Percentiles rank a stretch among this genome's conserved stretches.
Evolutionary conservation across 2,329 filamentous ascomycete genomes (phyloP).

Genomic region (Nemania sp.): DNA sequence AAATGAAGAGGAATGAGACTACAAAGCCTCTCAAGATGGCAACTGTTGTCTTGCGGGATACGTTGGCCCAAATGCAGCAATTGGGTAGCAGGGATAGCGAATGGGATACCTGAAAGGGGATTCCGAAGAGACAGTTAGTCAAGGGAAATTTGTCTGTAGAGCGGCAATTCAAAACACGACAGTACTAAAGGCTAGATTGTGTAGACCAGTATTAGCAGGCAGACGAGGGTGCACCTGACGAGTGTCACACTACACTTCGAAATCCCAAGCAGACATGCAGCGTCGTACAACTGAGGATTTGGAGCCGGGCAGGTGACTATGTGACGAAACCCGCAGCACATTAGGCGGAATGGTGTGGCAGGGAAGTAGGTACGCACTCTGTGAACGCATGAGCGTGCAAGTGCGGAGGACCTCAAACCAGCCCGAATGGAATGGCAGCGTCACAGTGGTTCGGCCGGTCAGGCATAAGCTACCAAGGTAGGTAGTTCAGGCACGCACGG

Average conservation of each 20-base stretch:
- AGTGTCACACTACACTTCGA: conserved; percentile 24
- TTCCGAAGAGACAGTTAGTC: conserved; percentile 14
- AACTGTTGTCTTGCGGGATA: not conserved
- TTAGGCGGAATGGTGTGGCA: conserved; percentile 26
- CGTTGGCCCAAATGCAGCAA: not conserved
- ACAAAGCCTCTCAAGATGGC: not conserved
- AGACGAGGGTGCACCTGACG: conserved; percentile 7
- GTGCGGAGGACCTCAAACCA: conserved; percentile 10
- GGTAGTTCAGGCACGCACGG: not conserved
- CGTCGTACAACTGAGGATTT: conserved; percentile 18
- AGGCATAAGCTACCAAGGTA: conserved; percentile 10
- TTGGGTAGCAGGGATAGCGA: not conserved
- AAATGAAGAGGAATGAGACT: conserved; percentile 1
- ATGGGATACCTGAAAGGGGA: conserved; percentile 20
- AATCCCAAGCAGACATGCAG: conserved; percentile 22
- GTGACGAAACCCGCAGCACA: conserved; percentile 14
- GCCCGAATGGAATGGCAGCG: conserved; percentile 11
- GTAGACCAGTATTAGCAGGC: conserved; percentile 13
- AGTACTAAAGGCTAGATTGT: conserved; percentile 4
- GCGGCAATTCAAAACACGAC: conserved; percentile 18
- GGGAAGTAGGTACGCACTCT: no score
- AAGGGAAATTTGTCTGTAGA: conserved; percentile 16
- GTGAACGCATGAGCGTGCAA: conserved; percentile 17
- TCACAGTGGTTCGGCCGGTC: conserved; percentile 15
- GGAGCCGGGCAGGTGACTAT: conserved; percentile 14